Evolutionary conservation across 345 rosid species (phyloP).

Genomic region (Ceriops zippeliana): DNA sequence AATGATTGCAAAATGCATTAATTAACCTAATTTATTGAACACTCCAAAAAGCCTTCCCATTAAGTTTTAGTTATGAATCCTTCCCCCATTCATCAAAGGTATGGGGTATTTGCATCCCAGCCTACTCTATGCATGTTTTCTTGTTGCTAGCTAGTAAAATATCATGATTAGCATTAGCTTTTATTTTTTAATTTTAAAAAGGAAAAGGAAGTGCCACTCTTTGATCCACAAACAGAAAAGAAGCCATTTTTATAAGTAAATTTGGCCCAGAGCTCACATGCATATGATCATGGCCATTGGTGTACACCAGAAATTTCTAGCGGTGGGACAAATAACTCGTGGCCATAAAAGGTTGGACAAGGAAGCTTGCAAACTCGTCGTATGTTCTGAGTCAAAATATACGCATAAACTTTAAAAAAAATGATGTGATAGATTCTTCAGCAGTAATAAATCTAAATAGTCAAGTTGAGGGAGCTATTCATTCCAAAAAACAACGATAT

Average conservation of each 20-base stretch:
- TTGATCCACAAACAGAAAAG: conserved; percentile 1
- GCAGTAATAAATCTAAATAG: too few species aligned
- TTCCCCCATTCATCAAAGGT: neutral
- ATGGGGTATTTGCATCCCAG: neutral
- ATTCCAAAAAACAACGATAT: too few species aligned
- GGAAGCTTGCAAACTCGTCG: too few species aligned
- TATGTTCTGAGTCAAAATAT: too few species aligned
- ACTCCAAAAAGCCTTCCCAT: conserved; percentile 11
- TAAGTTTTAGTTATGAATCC: conserved; percentile 2
- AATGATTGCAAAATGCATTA: conserved; percentile 5
- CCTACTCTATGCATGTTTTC: neutral
- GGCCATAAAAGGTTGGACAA: too few species aligned
- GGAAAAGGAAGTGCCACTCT: neutral
- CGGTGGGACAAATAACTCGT: too few species aligned
- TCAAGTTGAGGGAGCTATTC: too few species aligned
- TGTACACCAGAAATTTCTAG: too few species aligned
- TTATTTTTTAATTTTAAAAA: neutral
- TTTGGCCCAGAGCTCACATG: conserved; percentile 3
- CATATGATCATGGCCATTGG: neutral
- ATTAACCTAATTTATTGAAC: neutral
- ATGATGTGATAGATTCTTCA: too few species aligned
- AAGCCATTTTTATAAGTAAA: conserved; percentile 1
- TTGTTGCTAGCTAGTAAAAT: neutral
- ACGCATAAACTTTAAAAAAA: too few species aligned
- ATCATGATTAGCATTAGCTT: neutral